Percentiles rank a stretch among this genome's conserved stretches.
Evolutionary conservation across 2,329 filamentous ascomycete species (phyloP).

Genomic region (Fusarium abutilonis): DNA sequence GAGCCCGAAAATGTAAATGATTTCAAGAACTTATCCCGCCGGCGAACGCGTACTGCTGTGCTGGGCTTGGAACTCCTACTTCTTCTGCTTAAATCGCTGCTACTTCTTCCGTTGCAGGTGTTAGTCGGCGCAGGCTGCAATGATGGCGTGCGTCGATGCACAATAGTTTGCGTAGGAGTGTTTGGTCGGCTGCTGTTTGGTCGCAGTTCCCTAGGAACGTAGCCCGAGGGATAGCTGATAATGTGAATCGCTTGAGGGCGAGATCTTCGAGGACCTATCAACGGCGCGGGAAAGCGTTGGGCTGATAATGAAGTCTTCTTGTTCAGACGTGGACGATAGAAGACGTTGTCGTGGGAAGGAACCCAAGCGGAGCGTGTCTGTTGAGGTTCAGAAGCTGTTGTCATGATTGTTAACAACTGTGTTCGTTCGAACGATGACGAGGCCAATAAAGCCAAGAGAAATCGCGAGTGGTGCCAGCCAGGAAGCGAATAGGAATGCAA

Average conservation of each 20-base stretch:
- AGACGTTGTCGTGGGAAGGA: constrained; percentile 43
- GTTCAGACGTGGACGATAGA: constrained; percentile 41
- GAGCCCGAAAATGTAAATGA: constrained; percentile 18
- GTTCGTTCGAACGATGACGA: constrained; percentile 28
- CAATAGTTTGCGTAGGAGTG: constrained; percentile 23
- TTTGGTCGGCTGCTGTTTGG: constrained; percentile 31
- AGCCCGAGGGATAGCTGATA: constrained; percentile 54
- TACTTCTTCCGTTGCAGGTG: constrained; percentile 10
- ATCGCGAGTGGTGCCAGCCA: constrained; percentile 36
- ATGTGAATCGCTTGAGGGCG: constrained; percentile 57
- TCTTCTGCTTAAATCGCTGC: constrained; percentile 40
- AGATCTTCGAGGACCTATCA: constrained; percentile 53
- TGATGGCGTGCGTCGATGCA: constrained; percentile 34
- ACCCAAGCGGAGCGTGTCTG: constrained; percentile 42
- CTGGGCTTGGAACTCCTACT: constrained; percentile 24
- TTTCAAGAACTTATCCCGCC: constrained; percentile 32
- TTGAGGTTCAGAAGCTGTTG: constrained; percentile 36
- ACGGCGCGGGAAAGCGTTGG: constrained; percentile 49
- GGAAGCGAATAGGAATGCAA: constrained; percentile 29
- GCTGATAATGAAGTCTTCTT: constrained; percentile 38
- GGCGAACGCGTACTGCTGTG: constrained; percentile 12
- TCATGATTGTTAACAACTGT: constrained; percentile 42
- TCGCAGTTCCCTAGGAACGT: constrained; percentile 58
- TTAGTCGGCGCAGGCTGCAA: constrained; percentile 32
- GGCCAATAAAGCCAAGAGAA: constrained; percentile 39